Conservation (phyloP, 2,329 filamentous ascomycete genomes). For the Triangularia verruculosa region DNA sequence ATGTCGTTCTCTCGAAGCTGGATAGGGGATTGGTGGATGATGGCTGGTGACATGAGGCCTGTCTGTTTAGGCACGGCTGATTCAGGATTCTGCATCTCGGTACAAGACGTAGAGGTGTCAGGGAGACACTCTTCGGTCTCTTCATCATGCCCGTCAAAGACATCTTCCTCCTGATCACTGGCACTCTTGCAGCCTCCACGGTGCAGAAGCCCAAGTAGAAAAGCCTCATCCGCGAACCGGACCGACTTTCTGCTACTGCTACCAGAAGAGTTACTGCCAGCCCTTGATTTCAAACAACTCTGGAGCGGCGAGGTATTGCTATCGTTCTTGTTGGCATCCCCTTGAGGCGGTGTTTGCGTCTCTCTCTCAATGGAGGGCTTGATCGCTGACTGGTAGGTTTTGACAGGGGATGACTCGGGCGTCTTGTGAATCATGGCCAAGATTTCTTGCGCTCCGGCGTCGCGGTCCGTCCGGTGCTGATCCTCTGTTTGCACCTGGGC, state of each 20-base stretch:
- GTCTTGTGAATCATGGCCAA: neutral
- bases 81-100: too few species aligned
- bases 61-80: too few species aligned
- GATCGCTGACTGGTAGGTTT: neutral
- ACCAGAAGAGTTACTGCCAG: neutral
- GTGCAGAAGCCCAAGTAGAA: neutral
- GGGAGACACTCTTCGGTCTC: neutral
- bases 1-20: too few species aligned
- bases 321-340: neutral
- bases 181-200: neutral
- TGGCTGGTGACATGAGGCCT: too few species aligned
- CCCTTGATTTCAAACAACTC: neutral
- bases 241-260: neutral
- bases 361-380: neutral
- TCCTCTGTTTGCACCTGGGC: neutral
- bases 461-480: neutral
- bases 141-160: neutral
- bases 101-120: too few species aligned
- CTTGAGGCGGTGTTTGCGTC: neutral
- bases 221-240: neutral
- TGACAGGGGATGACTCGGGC: neutral
- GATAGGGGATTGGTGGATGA: too few species aligned
- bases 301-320: neutral
- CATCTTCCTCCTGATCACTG: neutral
- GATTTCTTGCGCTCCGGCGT: neutral